phyloP scores from a whole-genome alignment of 2,329 filamentous ascomycete species.

The Cladosporium colombiae region DNA sequence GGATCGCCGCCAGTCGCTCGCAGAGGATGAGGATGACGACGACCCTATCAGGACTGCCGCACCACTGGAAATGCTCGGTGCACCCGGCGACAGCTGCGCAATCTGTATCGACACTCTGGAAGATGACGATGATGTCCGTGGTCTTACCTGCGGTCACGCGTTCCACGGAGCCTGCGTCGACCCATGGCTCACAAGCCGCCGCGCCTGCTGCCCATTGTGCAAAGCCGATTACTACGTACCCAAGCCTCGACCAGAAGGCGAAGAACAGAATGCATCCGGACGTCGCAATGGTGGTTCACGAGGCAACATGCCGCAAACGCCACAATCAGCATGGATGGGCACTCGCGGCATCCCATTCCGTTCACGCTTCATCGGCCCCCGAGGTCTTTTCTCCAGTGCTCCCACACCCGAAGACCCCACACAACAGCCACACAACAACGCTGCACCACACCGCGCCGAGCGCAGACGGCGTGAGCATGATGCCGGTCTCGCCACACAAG shows the following conservation, averaged over 20 bases:
- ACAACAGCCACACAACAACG: conserved; percentile 12
- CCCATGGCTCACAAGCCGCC: conserved; percentile 90
- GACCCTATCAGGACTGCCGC: conserved; percentile 80
- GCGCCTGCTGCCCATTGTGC: conserved; percentile 94
- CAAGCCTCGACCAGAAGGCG: conserved; percentile 73
- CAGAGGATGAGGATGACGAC: conserved; percentile 73
- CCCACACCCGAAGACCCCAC: conserved; percentile 14
- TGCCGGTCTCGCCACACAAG: conserved; percentile 10
- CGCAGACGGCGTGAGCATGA: conserved; percentile 20
- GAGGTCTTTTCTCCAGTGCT: conserved; percentile 30
- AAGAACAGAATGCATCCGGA: conserved; percentile 29
- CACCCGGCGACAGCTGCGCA: conserved; percentile 88
- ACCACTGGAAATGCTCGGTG: conserved; percentile 75
- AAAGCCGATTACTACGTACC: conserved; percentile 97
- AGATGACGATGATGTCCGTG: conserved; percentile 92
- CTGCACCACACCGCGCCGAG: conserved; percentile 18
- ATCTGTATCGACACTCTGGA: conserved; percentile 95
- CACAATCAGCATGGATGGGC: conserved; percentile 33
- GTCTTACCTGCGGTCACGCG: conserved; percentile 92
- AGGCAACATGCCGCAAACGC: conserved; percentile 28
- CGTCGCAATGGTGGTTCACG: conserved; percentile 17
- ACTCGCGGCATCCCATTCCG: conserved; percentile 30
- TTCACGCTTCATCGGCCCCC: conserved; percentile 31
- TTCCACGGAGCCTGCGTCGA: conserved; percentile 97
- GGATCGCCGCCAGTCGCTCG: conserved; percentile 12